These are phyloP conservation scores for Verticillium tricorpus DNA, from an alignment of 2,329 filamentous ascomycete genomes.

Conservation along the genomic window DNA sequence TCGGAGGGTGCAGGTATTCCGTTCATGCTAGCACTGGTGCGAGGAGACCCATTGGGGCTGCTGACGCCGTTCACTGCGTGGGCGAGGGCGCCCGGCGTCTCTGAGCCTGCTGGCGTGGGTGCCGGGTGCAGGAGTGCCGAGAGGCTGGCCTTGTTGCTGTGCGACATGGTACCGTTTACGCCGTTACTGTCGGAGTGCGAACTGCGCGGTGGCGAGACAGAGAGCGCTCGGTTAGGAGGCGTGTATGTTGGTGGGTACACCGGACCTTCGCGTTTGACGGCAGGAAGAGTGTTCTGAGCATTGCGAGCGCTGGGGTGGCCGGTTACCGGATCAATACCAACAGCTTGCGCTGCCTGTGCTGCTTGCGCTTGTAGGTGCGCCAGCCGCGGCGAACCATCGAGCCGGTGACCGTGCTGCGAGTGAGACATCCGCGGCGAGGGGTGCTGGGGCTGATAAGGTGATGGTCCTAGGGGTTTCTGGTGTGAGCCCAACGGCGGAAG, in stretches of 20 bases:
- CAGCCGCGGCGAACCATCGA: conserved; percentile 36
- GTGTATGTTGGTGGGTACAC: conserved; percentile 24
- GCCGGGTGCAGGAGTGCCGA: conserved; percentile 49
- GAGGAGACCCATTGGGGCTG: conserved; percentile 45
- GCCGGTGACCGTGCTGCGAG: conserved; percentile 9
- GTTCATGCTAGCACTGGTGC: conserved; percentile 37
- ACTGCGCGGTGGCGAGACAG: conserved; percentile 43
- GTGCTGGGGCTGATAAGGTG: conserved; percentile 26
- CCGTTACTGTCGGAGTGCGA: conserved; percentile 28
- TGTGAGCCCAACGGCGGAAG: conserved; percentile 30
- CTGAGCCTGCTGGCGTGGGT: conserved; percentile 18
- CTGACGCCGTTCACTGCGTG: conserved; percentile 33
- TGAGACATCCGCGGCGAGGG: conserved; percentile 24
- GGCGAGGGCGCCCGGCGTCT: background rate
- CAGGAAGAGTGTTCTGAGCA: conserved; percentile 39
- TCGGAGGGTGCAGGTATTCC: conserved; percentile 46
- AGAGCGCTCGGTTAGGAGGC: conserved; percentile 40
- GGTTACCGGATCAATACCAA: conserved; percentile 12
- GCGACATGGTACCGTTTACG: conserved; percentile 4
- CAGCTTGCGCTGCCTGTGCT: conserved; percentile 27
- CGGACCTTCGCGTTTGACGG: conserved; percentile 25
- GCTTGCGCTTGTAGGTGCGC: conserved; percentile 40
- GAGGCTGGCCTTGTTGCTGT: conserved; percentile 38
- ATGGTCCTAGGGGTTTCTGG: conserved; percentile 20
- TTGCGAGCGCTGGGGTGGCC: conserved; percentile 33